Evolutionary conservation across 345 rosid genomes (phyloP), one percentile per base, ranked within the genome.

Genomic region (Ceriops tagal): DNA sequence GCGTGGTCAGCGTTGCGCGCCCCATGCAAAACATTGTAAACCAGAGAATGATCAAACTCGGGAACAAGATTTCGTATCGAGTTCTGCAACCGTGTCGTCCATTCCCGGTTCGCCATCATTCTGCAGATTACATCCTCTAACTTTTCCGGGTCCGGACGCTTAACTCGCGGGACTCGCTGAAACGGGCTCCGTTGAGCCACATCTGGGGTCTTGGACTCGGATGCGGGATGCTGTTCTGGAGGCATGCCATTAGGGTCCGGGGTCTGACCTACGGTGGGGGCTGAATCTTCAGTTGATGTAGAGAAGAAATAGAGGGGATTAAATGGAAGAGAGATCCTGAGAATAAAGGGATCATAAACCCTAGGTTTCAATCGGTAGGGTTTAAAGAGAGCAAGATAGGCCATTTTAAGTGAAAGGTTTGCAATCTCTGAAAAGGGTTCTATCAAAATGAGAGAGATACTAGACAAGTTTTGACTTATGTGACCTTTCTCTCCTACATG

Each of bases 51-150:
- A 61, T 91, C 96, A 71, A 92, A 93, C 58, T 83, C 85, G 8
- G 96, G 91, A 16, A 87, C 97, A 30, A 93, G 77, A 66, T 78
- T 72, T 71, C 98, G 89, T 72, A 93, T 91, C 68, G 97, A 87
- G 76, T 87, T 93, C 82, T 93, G 97, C 70, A 93, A 77, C 13
- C 96, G 89, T 59, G 96, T 91, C 32, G 97, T 93, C 98, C 97
- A 93, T 8, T 83, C 89, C 37, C 93, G 86, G 16, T 77, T 85
- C 34, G 84, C 83, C 96, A 93, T 90, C 96, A 93, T 89, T 71
- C 89, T 81, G 73, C 96, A 93, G n/a, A 93, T 86, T 18, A 77
- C 75, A 60, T 91, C 93, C 77, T 93, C 98, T 30, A 87, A 9
- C 67, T 85, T 93, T 66, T 88, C 96, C 5, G 87, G 77, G 78